Base-by-base conservation (phyloP, 2,329 filamentous ascomycete species). In the Aspergillus amoenus region DNA sequence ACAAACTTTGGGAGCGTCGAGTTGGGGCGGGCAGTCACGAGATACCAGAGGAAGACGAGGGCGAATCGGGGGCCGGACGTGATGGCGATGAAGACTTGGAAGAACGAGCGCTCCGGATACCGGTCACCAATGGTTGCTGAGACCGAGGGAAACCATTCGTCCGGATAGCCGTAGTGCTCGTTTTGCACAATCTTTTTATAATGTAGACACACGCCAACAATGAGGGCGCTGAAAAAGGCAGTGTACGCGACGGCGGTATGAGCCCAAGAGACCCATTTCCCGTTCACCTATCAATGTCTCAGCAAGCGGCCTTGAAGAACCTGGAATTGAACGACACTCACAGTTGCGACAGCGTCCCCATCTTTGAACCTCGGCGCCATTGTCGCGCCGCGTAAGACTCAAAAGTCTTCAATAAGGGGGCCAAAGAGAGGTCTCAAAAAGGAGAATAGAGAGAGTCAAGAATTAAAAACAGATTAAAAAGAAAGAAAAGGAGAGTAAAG, bases 101-200 rank as follows among this genome's bases (percentile, higher is more conserved):
- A 99, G 68, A 97, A 89, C 15, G 94, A 96, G 59, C 94, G 88
- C 77, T 99, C 94, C 52, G 94, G 94, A 70, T 97, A 97, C 64
- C 93, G 87, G 76, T 99, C 94, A 73, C 94, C 94, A 77, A 99
- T 99, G 37, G 94, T 97, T 41, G 94, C 88, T 30, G 93, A 97
- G 21, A 97, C 93, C 43, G 93, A 96, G 57, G 93, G 93, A 70
- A 96, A 96, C 93, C 93, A 97, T 81, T 97, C 93, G 65, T 96
- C 82, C 2, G 93, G 93, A 71, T 95, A 96, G 66, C 91, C 91
- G 75, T 92, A 96, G 79, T 93, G 90, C 76, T 99, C 92, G 77
- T 99, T 99, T 76, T 97, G 82, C 55, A 99, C 94, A 66, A 99
- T 99, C 80, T 99, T 99, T 71, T 89, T 85, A 78, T 94, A 97